Conservation (phyloP, 176 grass and related monocot species). For the Canna indica region DNA sequence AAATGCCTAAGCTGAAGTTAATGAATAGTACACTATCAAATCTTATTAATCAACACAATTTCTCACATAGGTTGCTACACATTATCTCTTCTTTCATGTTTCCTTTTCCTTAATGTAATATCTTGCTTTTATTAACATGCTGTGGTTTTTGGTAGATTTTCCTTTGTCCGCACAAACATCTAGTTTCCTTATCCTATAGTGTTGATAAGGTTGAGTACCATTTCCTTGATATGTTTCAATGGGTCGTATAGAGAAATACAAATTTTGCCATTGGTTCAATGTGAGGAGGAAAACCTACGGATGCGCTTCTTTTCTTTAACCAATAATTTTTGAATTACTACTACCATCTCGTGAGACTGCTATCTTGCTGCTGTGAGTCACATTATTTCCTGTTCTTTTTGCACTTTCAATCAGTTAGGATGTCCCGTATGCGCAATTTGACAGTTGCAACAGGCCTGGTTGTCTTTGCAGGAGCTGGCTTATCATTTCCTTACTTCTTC, state of each 20-base stretch:
- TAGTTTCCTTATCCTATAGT: too few species aligned
- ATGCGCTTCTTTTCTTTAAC: background rate
- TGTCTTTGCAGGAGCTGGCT: conserved; percentile 37
- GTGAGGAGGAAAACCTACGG: background rate
- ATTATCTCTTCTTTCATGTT: too few species aligned
- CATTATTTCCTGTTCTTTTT: conserved; percentile 12
- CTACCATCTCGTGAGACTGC: background rate
- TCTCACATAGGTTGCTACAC: too few species aligned
- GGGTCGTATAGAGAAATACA: background rate
- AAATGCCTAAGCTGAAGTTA: too few species aligned
- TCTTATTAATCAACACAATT: too few species aligned
- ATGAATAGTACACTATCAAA: too few species aligned
- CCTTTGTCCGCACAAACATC: too few species aligned
- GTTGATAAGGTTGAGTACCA: background rate
- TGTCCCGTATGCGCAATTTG: conserved; percentile 58
- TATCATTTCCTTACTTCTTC: conserved; percentile 66
- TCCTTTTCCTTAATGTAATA: too few species aligned
- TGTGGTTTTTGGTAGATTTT: too few species aligned
- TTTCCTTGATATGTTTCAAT: background rate
- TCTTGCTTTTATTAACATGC: too few species aligned
- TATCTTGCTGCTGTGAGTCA: background rate
- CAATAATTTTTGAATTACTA: background rate
- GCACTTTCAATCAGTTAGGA: conserved; percentile 34
- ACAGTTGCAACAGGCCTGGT: conserved; percentile 47
- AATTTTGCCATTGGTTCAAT: background rate